Evolutionary conservation across 1,284 basidiomycete genomes (phyloP).

Genomic region (Moesziomyces aphidis): DNA sequence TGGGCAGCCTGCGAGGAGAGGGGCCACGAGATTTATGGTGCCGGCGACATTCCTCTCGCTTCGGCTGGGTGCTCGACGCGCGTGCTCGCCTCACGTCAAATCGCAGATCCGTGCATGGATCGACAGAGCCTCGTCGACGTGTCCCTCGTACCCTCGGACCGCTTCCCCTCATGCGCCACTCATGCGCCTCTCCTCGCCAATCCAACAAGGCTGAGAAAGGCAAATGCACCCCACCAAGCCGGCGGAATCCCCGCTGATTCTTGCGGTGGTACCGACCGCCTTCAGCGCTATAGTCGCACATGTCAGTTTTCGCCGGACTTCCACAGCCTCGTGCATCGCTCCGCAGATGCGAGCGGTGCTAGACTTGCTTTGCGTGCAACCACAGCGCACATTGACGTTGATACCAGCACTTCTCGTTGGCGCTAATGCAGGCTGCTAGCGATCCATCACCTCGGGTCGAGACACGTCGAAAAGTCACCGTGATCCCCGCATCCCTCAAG

Average conservation of each 20-base stretch:
- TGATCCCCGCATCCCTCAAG: neutral
- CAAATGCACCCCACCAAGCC: too few relatives aligned
- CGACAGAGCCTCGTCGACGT: neutral
- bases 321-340: neutral
- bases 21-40: neutral
- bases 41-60: neutral
- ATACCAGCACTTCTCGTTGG: neutral
- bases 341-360: neutral
- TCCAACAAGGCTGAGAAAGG: too few relatives aligned
- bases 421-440: neutral
- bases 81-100: neutral
- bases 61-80: neutral
- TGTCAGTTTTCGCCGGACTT: neutral
- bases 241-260: too few relatives aligned
- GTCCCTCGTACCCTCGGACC: neutral
- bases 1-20: neutral
- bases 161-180: neutral
- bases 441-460: neutral
- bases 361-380: neutral
- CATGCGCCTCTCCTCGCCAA: neutral
- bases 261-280: too few relatives aligned
- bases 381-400: neutral
- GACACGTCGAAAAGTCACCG: neutral
- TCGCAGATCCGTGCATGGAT: neutral
- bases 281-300: too few relatives aligned